These are phyloP conservation scores for Debaryomycetaceae sp. DNA, from an alignment of 1,139 yeast genomes.

Conservation along the genomic window DNA sequence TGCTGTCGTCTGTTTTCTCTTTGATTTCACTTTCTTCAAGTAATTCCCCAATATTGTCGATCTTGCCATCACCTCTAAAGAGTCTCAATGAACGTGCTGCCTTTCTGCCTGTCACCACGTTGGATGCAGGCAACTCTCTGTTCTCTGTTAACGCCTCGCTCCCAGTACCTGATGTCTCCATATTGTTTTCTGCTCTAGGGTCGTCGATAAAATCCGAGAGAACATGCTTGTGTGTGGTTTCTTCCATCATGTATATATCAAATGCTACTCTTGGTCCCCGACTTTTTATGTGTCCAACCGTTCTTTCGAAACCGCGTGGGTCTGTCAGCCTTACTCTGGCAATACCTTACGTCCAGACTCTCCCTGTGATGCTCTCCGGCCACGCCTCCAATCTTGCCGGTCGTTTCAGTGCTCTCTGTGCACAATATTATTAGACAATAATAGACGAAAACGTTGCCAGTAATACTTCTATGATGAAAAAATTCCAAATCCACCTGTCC, in stretches of 20 bases:
- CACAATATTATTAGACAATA: background rate
- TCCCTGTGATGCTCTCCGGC: background rate
- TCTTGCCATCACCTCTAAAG: slow-evolving; percentile 24
- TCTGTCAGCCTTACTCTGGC: too few species aligned
- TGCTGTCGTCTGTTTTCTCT: background rate
- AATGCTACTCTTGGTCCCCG: background rate
- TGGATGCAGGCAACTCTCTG: slow-evolving; percentile 5
- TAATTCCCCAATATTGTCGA: slow-evolving; percentile 6
- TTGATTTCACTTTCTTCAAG: slow-evolving; percentile 4
- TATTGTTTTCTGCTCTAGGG: background rate
- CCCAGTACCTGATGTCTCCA: background rate
- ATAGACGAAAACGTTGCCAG: background rate
- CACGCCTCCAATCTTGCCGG: background rate
- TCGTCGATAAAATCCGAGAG: too few species aligned
- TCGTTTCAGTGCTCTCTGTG: background rate
- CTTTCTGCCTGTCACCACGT: slow-evolving; percentile 30
- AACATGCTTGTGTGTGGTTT: background rate
- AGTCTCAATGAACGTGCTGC: slow-evolving; percentile 38
- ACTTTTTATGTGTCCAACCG: too few species aligned
- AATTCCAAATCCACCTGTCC: background rate
- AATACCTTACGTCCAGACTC: background rate
- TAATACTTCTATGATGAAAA: background rate
- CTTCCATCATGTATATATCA: background rate
- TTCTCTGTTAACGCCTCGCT: background rate
- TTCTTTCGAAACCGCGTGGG: too few species aligned